phyloP scores from a whole-genome alignment of 192 early-diverging fungal species.

The Allomyces javanicus region DNA sequence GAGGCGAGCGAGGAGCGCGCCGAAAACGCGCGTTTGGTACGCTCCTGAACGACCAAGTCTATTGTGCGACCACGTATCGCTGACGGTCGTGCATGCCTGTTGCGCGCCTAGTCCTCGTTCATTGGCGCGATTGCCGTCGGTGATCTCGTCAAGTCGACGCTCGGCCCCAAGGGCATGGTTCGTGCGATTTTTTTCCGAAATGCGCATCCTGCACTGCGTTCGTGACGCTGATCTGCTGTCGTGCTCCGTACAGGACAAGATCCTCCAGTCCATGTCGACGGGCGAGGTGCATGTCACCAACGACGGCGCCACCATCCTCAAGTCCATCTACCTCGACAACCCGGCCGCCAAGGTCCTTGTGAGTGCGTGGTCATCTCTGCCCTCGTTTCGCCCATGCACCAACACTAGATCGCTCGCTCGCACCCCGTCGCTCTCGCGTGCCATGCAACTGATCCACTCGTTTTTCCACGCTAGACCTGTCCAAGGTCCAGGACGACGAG shows the following conservation, averaged over 20 bases:
- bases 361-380: constrained; percentile 10
- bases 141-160: constrained; percentile 91
- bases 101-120: constrained; percentile 51
- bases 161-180: constrained; percentile 97
- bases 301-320: constrained; percentile 98
- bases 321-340: constrained; percentile 91
- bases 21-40: constrained; percentile 92
- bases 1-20: constrained; percentile 89
- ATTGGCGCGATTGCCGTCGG: constrained; percentile 98
- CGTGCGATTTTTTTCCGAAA: not conserved
- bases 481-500: constrained; percentile 99
- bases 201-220: not conserved
- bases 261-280: constrained; percentile 76
- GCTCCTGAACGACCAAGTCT: not conserved
- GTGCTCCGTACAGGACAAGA: constrained; percentile 61
- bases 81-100: constrained; percentile 1
- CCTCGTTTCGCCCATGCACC: too few relatives aligned
- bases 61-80: constrained; percentile 1
- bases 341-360: constrained; percentile 94
- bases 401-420: too few relatives aligned
- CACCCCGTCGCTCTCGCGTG: too few relatives aligned
- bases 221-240: constrained; percentile 1
- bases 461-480: constrained; percentile 36
- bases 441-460: not conserved
- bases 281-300: constrained; percentile 86